Evolutionary conservation across 495 filamentous ascomycete species (phyloP), one percentile per base, ranked within the genome.

Genomic region (Tuber melanosporum): DNA sequence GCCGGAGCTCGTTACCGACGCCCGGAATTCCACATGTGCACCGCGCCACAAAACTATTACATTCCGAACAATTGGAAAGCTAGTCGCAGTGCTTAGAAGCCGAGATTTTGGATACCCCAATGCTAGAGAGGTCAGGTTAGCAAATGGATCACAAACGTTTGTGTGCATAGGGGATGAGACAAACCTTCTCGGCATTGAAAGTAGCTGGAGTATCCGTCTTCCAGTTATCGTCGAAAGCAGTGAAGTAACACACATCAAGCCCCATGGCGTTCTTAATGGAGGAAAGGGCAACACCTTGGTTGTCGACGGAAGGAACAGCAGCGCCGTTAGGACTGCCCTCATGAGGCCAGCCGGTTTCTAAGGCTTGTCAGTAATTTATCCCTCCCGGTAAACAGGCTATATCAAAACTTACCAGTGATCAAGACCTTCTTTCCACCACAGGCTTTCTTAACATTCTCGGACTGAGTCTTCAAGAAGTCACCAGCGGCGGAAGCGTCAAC

Each of bases 321-420:
- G 78, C 75, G 0, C 89, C 88, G 79, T 94, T 94, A 15, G 89
- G 73, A 6, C 86, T 76, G 5, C 94, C 94, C 70, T 87, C 80
- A 77, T 85, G 86, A 32, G 94, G 94, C 94, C 94, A 97, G n/a
- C 94, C 94, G 3, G 90, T 89, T 85, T 97, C 94, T 6, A 90
- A 92, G 41, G 12, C 44, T 57, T 77, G 41, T 81, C 44, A 81
- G 72, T 19, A 73, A 66, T 19, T 26, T 7, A 15, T 42, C 32
- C 45, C 43, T 12, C 46, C 39, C 42, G 26, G 45, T 15, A 76
- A 26, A 52, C 43, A 71, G 20, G 15, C 43, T 17, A 73, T 39
- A 39, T 46, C 41, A n/a, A 70, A 8, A 77, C 82, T 84, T 72
- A 82, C 81, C 81, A 70, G 82, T 83, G 71, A 92, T 89, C 39